Base-by-base conservation (phyloP, 768 basidiomycete genomes). In the Leccinellum rugosiceps region DNA sequence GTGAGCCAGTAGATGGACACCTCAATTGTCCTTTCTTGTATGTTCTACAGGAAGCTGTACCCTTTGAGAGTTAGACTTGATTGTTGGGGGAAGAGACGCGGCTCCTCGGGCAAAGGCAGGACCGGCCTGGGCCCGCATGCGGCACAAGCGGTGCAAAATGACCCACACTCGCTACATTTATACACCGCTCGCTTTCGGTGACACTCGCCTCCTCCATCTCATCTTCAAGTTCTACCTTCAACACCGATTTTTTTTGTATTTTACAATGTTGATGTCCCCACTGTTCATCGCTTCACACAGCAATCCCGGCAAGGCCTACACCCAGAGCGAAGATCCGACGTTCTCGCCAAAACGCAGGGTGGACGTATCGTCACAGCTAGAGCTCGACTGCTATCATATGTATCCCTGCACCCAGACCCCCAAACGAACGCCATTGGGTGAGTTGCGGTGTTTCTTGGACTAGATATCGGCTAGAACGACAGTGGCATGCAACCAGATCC, bases 101-200 rank as follows among this genome's bases (percentile, higher is more conserved):
- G 43, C 23, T 52, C 38, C 56, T 50, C 46, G 52, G 56, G 50
- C 52, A 57, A 47, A 53, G 50, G 31, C 55, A 53, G 32, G 49
- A 49, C 56, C 53, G 47, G 57, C 41, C 50, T 50, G 38, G 53
- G 43, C 44, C 58, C 60, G 57, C 64, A 55, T 63, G 41, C n/a
- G 67, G 63, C 46, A 57, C 55, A 63, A 59, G 69, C 68, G 23
- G 68, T 69, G 68, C 69, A 62, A 45, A 56, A 54, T 46, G 53
- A 55, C 66, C 56, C 62, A 58, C 65, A 60, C 55, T 51, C 53
- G 38, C 57, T 57, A 28, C 59, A 68, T 64, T 71, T 71, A 69
- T 69, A 71, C 59, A 53, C 45, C 49, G 56, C 25, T 30, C 21
- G n/a, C 38, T 58, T 50, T 56, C n/a, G n/a, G n/a, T n/a, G 53